These are phyloP conservation scores for Podaxis sp. DNA, from an alignment of 768 basidiomycete species.

Conservation along the genomic window DNA sequence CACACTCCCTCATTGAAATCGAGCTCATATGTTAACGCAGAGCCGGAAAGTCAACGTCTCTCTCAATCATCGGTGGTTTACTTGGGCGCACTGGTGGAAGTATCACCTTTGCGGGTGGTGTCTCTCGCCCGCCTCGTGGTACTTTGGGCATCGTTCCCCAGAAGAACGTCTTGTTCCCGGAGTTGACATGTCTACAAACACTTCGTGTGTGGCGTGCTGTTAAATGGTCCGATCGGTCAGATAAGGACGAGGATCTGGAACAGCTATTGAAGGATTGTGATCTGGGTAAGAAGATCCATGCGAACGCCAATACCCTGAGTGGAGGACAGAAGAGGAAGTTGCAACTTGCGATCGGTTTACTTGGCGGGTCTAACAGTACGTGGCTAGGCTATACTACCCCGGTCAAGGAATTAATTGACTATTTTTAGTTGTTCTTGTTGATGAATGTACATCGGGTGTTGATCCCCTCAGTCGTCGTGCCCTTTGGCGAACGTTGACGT, in stretches of 20 bases:
- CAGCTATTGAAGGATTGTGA: slow-evolving; percentile 74
- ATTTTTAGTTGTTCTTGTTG: slow-evolving; percentile 51
- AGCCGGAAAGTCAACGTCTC: slow-evolving; percentile 74
- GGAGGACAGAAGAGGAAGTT: slow-evolving; percentile 85
- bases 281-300: slow-evolving; percentile 64
- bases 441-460: slow-evolving; percentile 78
- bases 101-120: slow-evolving; percentile 55
- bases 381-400: slow-evolving; percentile 8
- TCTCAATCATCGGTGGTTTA: slow-evolving; percentile 68
- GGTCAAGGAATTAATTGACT: slow-evolving; percentile 3
- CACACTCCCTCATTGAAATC: not conserved
- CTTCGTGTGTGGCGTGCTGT: slow-evolving; percentile 71
- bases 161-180: slow-evolving; percentile 81
- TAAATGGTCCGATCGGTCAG: slow-evolving; percentile 54
- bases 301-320: slow-evolving; percentile 64
- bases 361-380: slow-evolving; percentile 73
- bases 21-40: slow-evolving; percentile 32
- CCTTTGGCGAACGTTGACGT: slow-evolving; percentile 72
- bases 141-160: slow-evolving; percentile 78
- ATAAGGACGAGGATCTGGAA: slow-evolving; percentile 54
- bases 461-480: slow-evolving; percentile 79
- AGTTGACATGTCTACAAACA: slow-evolving; percentile 73
- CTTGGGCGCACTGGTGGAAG: slow-evolving; percentile 58
- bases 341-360: slow-evolving; percentile 77
- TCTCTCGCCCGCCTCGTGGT: slow-evolving; percentile 55